A percentile compares a stretch with the other conserved stretches of the same genome.
These are phyloP conservation scores for Fraxinus cuspidata DNA, from an alignment of 257 asterid species.

Conservation along the genomic window DNA sequence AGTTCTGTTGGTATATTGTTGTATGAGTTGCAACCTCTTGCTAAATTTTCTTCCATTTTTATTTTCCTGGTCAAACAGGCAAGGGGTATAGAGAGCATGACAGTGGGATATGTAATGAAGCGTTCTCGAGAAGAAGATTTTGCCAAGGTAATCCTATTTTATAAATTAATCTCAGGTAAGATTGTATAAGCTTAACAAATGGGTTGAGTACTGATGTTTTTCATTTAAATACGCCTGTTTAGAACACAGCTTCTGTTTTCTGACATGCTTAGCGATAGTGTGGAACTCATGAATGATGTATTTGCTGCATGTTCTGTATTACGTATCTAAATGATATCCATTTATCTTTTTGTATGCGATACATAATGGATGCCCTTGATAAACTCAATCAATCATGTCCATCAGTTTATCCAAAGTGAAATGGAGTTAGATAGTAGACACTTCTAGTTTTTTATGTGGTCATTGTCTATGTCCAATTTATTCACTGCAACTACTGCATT, in stretches of 20 bases:
- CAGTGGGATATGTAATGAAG: conserved; percentile 88
- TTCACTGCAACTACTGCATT: background rate
- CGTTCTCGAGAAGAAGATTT: conserved; percentile 97
- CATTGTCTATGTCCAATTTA: background rate
- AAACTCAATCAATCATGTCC: background rate
- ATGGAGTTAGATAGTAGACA: background rate
- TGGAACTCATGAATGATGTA: background rate
- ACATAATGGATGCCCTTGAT: background rate
- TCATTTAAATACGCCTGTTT: background rate
- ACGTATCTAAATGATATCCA: background rate
- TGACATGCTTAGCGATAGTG: background rate
- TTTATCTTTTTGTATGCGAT: background rate
- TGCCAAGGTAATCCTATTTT: conserved; percentile 60
- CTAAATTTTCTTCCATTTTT: conserved; percentile 15
- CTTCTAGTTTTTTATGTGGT: background rate
- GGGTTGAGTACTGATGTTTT: background rate
- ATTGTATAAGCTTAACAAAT: conserved; percentile 17
- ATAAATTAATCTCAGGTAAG: conserved; percentile 8
- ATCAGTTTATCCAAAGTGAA: background rate
- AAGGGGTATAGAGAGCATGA: conserved; percentile 46
- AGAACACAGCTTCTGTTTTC: background rate
- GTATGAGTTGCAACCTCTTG: conserved; percentile 1
- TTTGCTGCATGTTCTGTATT: background rate
- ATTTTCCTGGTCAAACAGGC: conserved; percentile 50
- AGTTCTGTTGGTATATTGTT: conserved; percentile 3